Evolutionary conservation across 148 eudicot genomes (phyloP).

Genomic region (Mesembryanthemum crystallinum): DNA sequence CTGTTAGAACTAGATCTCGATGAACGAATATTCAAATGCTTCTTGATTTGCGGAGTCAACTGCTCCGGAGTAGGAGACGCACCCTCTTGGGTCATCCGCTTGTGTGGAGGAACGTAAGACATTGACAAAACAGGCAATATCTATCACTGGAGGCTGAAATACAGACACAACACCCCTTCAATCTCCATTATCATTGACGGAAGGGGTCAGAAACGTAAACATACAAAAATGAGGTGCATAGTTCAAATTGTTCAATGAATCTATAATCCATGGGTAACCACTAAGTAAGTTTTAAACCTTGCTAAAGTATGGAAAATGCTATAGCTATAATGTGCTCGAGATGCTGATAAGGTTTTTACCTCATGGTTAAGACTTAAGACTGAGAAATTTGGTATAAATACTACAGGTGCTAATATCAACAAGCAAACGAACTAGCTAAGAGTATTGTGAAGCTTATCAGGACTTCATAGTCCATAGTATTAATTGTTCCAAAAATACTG

Average conservation of each 20-base stretch:
- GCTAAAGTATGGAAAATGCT: not conserved
- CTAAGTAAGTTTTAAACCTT: not conserved
- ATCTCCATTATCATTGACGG: not conserved
- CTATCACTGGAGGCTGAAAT: conserved; percentile 2
- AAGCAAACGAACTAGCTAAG: too few relatives aligned
- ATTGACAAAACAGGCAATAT: not conserved
- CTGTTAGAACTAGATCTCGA: not conserved
- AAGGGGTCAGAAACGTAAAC: not conserved
- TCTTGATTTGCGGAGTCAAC: conserved; percentile 7
- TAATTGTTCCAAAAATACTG: not conserved
- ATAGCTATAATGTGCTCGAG: not conserved
- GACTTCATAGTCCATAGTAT: too few relatives aligned
- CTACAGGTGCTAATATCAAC: not conserved
- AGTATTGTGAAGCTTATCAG: too few relatives aligned
- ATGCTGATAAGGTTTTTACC: not conserved
- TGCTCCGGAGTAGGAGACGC: conserved; percentile 13
- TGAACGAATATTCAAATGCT: conserved; percentile 10
- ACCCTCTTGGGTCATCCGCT: conserved; percentile 14
- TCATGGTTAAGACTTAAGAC: not conserved
- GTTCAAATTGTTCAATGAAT: not conserved
- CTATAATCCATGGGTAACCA: not conserved
- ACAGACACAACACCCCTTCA: not conserved
- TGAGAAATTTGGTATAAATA: not conserved
- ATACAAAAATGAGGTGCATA: not conserved
- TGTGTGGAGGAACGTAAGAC: conserved; percentile 30